Conservation (phyloP, 73 alveolate genomes). For the Diophrys appendiculata region DNA sequence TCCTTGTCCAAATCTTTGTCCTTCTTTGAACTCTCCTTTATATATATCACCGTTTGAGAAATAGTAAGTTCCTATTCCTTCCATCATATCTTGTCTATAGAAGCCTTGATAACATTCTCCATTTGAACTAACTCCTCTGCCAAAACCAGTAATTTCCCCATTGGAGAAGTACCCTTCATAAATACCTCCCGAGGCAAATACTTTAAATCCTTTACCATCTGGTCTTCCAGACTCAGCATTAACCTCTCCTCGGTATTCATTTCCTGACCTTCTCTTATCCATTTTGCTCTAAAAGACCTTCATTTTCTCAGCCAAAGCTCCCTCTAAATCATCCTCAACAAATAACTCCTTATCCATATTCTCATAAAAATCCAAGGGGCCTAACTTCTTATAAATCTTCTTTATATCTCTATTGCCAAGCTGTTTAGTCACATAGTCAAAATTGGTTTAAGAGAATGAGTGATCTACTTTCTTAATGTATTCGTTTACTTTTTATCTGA, state of each 20-base stretch:
- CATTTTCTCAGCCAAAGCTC: conserved; percentile 1
- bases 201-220: conserved; percentile 52
- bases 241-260: conserved; percentile 45
- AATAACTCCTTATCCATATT: too few relatives aligned
- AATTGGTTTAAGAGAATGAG: conserved; percentile 31
- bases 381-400: conserved; percentile 40
- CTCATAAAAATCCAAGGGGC: conserved; percentile 49
- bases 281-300: conserved; percentile 16
- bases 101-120: conserved; percentile 53
- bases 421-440: conserved; percentile 28
- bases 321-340: conserved; percentile 26
- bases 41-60: conserved; percentile 42
- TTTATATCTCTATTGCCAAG: conserved; percentile 6
- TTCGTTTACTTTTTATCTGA: conserved; percentile 9
- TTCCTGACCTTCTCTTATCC: conserved; percentile 35
- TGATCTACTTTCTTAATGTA: conserved; percentile 24
- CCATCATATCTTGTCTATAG: conserved; percentile 40
- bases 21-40: conserved; percentile 7
- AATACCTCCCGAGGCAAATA: conserved; percentile 26
- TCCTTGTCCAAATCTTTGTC: conserved; percentile 51
- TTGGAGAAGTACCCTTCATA: conserved; percentile 54
- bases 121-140: conserved; percentile 47
- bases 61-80: conserved; percentile 37
- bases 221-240: conserved; percentile 20
- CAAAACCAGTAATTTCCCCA: conserved; percentile 34